These are phyloP conservation scores for Solanum tarapatanum DNA, from an alignment of 257 asterid species.

Conservation along the genomic window DNA sequence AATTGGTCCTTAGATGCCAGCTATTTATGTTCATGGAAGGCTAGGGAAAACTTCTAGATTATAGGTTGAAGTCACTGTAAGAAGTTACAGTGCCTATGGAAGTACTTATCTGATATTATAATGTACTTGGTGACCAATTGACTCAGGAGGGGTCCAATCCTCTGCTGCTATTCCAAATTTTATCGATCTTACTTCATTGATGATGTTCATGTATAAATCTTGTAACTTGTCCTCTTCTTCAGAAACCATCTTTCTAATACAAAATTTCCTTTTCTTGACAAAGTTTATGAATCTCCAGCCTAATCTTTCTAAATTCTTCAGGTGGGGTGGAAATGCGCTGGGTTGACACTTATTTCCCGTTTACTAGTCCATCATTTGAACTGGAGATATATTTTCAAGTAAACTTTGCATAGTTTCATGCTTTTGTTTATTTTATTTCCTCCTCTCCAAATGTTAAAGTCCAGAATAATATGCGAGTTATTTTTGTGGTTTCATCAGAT, in stretches of 20 bases:
- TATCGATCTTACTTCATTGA: neutral
- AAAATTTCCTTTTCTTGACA: neutral
- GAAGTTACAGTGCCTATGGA: neutral
- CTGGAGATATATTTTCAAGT: slow-evolving; percentile 94
- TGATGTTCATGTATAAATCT: neutral
- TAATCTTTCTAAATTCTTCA: slow-evolving; percentile 20
- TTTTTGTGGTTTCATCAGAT: neutral
- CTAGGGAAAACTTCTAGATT: neutral
- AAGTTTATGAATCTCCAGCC: neutral
- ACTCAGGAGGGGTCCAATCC: neutral
- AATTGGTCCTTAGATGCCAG: neutral
- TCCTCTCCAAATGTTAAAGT: neutral
- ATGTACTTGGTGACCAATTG: neutral
- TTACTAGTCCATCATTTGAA: slow-evolving; percentile 88
- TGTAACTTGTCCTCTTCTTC: neutral
- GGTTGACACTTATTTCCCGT: slow-evolving; percentile 93
- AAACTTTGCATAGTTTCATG: neutral
- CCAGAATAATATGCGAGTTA: neutral
- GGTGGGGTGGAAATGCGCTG: slow-evolving; percentile 95
- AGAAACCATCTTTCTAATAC: neutral
- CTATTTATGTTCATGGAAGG: neutral
- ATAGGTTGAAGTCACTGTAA: neutral
- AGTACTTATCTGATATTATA: neutral
- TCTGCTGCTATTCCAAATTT: neutral
- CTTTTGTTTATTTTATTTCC: neutral